phyloP scores from a whole-genome alignment of 192 early-diverging fungal genomes.

The Coemansia sp. region DNA sequence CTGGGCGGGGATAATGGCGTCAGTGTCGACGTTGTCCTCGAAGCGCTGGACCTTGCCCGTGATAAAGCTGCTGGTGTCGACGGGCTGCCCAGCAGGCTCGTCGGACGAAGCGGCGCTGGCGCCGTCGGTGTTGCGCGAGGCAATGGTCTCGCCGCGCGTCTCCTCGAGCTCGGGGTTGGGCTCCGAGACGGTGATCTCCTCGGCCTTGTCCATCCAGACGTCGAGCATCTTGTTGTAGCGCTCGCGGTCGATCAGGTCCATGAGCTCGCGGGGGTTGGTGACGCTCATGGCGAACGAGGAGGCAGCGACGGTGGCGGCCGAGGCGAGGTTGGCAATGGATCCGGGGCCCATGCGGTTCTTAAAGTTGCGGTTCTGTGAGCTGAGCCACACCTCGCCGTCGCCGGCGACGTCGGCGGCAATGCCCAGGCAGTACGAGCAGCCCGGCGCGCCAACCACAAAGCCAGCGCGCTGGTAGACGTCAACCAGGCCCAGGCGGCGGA shows the following conservation, averaged over 20 bases:
- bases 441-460: conserved; percentile 74
- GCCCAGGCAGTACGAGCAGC: conserved; percentile 82
- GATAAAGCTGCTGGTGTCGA: conserved; percentile 55
- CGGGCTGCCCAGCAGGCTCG: conserved; percentile 14
- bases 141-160: conserved; percentile 42
- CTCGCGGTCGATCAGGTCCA: conserved; percentile 66
- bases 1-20: conserved; percentile 80
- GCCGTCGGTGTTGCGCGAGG: conserved; percentile 46
- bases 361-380: conserved; percentile 86
- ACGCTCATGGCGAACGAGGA: conserved; percentile 77
- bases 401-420: conserved; percentile 78
- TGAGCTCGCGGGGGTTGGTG: conserved; percentile 67
- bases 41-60: conserved; percentile 73
- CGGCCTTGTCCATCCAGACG: conserved; percentile 67
- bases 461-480: conserved; percentile 77
- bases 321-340: conserved; percentile 76
- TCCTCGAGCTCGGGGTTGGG: conserved; percentile 63
- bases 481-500: conserved; percentile 72
- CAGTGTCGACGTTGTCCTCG: conserved; percentile 77
- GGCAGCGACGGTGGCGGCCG: conserved; percentile 79
- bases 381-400: conserved; percentile 81
- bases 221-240: conserved; percentile 68
- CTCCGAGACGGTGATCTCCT: conserved; percentile 64
- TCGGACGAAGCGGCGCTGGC: conserved; percentile 6
- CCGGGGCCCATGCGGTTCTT: conserved; percentile 86